Evolutionary conservation across 345 rosid genomes (phyloP).

Genomic region (Rubroshorea leprosula): DNA sequence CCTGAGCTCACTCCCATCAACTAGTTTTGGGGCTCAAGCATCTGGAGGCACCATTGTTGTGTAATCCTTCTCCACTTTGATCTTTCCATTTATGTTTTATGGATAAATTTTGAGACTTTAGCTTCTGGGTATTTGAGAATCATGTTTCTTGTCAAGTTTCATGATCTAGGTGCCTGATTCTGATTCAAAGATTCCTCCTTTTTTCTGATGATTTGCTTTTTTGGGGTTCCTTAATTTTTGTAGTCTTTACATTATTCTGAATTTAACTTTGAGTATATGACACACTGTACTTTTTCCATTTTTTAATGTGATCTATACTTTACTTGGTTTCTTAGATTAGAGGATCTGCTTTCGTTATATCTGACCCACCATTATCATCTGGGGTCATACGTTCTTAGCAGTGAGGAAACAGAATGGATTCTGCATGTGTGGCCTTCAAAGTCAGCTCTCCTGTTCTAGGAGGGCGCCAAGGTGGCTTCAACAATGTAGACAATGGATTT

Average conservation of each 20-base stretch:
- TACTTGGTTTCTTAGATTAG: constrained; percentile 38
- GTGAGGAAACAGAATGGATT: constrained; percentile 49
- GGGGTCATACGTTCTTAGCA: constrained; percentile 10
- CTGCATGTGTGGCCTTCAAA: constrained; percentile 41
- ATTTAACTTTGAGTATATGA: constrained; percentile 15
- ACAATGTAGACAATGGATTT: constrained; percentile 39
- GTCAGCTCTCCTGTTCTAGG: constrained; percentile 35
- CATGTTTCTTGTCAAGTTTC: constrained; percentile 10
- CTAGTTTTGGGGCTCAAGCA: neutral
- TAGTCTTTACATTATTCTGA: constrained; percentile 19
- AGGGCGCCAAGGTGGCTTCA: constrained; percentile 24
- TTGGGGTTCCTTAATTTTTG: constrained; percentile 29
- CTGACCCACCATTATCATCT: constrained; percentile 15
- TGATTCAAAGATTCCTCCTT: constrained; percentile 9
- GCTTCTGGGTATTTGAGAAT: constrained; percentile 14
- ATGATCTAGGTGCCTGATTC: constrained; percentile 21
- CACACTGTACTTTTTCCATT: constrained; percentile 22
- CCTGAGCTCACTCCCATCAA: neutral
- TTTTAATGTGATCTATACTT: constrained; percentile 46
- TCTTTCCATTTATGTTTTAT: neutral
- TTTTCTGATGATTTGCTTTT: constrained; percentile 10
- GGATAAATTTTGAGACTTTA: constrained; percentile 10
- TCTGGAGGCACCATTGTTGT: constrained; percentile 3
- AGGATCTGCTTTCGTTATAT: constrained; percentile 4
- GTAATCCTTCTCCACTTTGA: constrained; percentile 2